These are phyloP conservation scores for Mercurialis annua DNA, from an alignment of 345 rosid genomes.

Conservation along the genomic window DNA sequence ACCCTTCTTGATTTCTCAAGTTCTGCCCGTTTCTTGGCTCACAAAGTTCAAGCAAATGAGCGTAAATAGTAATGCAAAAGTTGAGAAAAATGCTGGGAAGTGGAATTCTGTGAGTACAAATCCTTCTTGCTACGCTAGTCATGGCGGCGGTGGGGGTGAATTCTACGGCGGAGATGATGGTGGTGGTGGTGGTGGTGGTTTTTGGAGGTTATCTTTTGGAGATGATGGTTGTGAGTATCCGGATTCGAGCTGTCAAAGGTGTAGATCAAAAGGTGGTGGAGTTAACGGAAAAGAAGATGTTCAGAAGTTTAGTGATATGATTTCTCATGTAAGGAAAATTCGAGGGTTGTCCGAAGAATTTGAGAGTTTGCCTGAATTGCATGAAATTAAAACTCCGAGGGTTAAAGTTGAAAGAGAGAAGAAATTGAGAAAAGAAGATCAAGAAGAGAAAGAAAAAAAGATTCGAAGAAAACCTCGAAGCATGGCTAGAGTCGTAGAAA, in stretches of 20 bases:
- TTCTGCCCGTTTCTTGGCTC: conserved; percentile 53
- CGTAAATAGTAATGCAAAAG: conserved; percentile 21
- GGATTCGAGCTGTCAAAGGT: conserved; percentile 26
- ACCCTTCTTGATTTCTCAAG: conserved; percentile 46
- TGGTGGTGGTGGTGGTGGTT: conserved; percentile 50
- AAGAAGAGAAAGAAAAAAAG: conserved; percentile 26
- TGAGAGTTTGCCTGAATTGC: conserved; percentile 24
- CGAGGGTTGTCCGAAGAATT: conserved; percentile 35
- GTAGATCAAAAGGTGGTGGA: conserved; percentile 31
- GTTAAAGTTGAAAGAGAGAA: conserved; percentile 33
- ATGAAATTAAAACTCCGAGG: conserved; percentile 59
- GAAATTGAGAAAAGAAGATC: conserved; percentile 35
- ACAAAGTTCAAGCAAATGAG: conserved; percentile 59
- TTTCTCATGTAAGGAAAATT: conserved; percentile 41
- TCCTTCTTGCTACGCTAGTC: conserved; percentile 19
- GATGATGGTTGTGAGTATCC: conserved; percentile 30
- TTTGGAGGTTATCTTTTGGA: conserved; percentile 53
- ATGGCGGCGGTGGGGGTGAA: conserved; percentile 25
- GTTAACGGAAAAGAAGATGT: conserved; percentile 29
- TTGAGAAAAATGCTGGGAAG: conserved; percentile 28
- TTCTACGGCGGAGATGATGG: conserved; percentile 48
- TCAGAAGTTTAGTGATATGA: conserved; percentile 39
- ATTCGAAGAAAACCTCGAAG: conserved; percentile 13
- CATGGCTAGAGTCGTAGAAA: neutral
- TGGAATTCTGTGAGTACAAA: conserved; percentile 28